Evolutionary conservation across 2,329 filamentous ascomycete genomes (phyloP).

Genomic region (Tolypocladium ophioglossoides): DNA sequence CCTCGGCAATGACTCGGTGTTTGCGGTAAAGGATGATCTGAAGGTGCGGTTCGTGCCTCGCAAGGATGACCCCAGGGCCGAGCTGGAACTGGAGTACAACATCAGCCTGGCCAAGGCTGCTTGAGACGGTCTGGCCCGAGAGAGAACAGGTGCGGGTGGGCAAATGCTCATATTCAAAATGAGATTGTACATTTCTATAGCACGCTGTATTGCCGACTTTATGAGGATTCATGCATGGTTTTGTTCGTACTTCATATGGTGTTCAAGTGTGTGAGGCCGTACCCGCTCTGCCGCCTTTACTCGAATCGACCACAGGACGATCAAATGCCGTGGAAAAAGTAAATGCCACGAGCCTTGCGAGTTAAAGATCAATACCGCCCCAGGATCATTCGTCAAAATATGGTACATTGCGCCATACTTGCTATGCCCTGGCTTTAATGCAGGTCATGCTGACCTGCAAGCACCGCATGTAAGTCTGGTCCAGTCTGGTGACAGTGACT

Average conservation of each 20-base stretch:
- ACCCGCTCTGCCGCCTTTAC: too few relatives aligned
- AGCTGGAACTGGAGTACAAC: slow-evolving; percentile 51
- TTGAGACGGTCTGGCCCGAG: background rate
- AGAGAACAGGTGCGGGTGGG: too few relatives aligned
- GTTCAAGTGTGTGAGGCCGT: background rate
- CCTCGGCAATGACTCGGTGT: slow-evolving; percentile 41
- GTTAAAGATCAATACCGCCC: too few relatives aligned
- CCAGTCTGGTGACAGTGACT: background rate
- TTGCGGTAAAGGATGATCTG: slow-evolving; percentile 43
- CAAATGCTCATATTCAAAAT: background rate
- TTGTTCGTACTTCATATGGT: background rate
- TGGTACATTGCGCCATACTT: too few relatives aligned
- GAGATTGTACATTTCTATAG: background rate
- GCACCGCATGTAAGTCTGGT: too few relatives aligned
- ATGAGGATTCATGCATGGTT: background rate
- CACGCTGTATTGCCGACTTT: background rate
- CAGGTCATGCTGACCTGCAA: too few relatives aligned
- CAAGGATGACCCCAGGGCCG: slow-evolving; percentile 32
- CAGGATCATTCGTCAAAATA: too few relatives aligned
- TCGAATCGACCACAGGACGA: background rate
- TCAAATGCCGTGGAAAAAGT: background rate
- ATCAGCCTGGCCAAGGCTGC: slow-evolving; percentile 31
- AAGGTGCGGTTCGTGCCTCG: slow-evolving; percentile 29
- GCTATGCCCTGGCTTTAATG: too few relatives aligned
- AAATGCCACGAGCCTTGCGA: too few relatives aligned